A percentile compares a stretch with the other conserved stretches of the same genome.
Evolutionary conservation across 2,329 filamentous ascomycete species (phyloP).

Genomic region (Pleoardoris graminearum): DNA sequence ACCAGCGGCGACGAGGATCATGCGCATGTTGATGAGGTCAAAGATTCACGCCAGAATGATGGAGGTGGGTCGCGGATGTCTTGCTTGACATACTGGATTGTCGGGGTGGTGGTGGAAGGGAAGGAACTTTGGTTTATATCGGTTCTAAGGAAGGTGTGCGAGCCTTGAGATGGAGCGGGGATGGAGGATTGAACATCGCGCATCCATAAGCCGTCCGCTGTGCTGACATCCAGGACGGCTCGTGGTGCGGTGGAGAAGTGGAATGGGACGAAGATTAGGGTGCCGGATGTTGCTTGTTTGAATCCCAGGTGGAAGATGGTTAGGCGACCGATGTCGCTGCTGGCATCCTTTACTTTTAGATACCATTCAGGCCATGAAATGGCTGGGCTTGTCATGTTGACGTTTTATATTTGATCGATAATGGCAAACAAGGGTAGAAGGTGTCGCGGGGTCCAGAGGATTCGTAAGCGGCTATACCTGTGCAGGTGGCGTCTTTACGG

Average conservation of each 20-base stretch:
- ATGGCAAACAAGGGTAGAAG: background rate
- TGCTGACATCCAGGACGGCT: constrained; percentile 12
- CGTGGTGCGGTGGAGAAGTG: constrained; percentile 14
- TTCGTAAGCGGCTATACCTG: too few relatives aligned
- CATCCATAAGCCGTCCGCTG: constrained; percentile 18
- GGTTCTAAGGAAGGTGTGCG: constrained; percentile 12
- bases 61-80: constrained; percentile 11
- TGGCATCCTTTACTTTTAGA: constrained; percentile 9
- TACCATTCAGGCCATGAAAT: constrained; percentile 15
- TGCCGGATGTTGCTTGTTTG: constrained; percentile 13
- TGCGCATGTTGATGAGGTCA: constrained; percentile 15
- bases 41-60: constrained; percentile 8
- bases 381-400: background rate
- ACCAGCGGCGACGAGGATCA: constrained; percentile 15
- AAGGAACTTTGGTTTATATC: constrained; percentile 15
- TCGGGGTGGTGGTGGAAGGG: background rate
- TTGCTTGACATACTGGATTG: constrained; percentile 12
- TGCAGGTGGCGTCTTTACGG: too few relatives aligned
- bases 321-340: constrained; percentile 14
- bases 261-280: constrained; percentile 11
- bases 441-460: too few relatives aligned
- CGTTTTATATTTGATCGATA: background rate
- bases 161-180: constrained; percentile 8
- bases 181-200: constrained; percentile 13
- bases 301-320: constrained; percentile 16